Conservation (phyloP, 495 filamentous ascomycete genomes). For the Lasiosphaeris hirsuta region DNA sequence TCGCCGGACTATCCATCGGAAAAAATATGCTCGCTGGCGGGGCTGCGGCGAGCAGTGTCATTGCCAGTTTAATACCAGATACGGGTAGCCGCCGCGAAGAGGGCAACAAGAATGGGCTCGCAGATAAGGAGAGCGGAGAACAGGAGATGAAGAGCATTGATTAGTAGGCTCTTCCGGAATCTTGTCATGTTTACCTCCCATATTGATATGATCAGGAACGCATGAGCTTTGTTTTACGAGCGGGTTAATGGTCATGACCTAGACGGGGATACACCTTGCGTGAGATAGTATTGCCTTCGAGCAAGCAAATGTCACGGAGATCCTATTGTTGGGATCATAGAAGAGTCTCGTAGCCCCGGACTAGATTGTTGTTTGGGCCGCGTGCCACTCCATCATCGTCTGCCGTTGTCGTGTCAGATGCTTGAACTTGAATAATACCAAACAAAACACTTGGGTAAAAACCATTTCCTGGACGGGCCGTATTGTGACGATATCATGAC, state of each 20-base stretch:
- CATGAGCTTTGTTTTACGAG: not conserved
- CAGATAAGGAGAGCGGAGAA: constrained; percentile 12
- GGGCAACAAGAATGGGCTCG: not conserved
- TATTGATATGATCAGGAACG: not conserved
- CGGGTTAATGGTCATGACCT: not conserved
- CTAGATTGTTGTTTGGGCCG: no score
- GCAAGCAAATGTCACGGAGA: no score
- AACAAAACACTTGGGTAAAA: no score
- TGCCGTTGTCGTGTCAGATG: no score
- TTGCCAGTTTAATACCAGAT: no score
- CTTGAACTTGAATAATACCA: no score
- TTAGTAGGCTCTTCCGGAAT: constrained; percentile 3
- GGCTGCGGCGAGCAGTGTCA: constrained; percentile 1
- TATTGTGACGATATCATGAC: no score
- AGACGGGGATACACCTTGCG: not conserved
- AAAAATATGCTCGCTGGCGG: constrained; percentile 28
- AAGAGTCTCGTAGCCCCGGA: no score
- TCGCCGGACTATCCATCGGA: constrained; percentile 44
- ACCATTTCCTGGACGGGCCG: no score
- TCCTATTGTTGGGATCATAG: no score
- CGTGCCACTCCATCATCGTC: no score
- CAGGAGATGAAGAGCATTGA: constrained; percentile 37
- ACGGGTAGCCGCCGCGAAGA: not conserved
- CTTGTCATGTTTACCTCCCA: not conserved
- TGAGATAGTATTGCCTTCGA: no score